Percentiles rank a stretch among this genome's conserved stretches.
phyloP scores from a whole-genome alignment of 1,139 yeast species.

The Schizosaccharomyces versatilis region DNA sequence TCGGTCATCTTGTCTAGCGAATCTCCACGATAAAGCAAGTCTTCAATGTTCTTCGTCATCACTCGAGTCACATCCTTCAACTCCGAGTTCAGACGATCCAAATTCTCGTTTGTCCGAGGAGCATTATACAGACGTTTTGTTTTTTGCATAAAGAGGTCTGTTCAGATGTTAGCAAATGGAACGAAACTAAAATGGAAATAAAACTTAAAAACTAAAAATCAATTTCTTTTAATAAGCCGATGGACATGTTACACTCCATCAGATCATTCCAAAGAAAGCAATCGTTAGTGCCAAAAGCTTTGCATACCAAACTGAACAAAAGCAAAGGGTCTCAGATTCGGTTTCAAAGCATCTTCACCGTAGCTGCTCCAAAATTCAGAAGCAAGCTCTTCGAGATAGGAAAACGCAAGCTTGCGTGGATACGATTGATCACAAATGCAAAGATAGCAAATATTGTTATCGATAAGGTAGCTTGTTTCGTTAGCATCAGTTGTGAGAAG shows the following conservation, averaged over 20 bases:
- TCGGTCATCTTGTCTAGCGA: conserved; percentile 80
- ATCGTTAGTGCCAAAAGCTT: not conserved
- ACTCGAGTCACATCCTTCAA: conserved; percentile 82
- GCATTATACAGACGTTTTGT: conserved; percentile 78
- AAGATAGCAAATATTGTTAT: conserved; percentile 45
- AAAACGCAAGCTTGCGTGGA: conserved; percentile 74
- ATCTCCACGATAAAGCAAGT: conserved; percentile 81
- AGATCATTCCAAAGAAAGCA: not conserved
- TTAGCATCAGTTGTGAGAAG: not conserved
- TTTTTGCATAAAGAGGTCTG: conserved; percentile 47
- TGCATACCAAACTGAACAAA: conserved; percentile 52
- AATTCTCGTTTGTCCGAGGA: conserved; percentile 55
- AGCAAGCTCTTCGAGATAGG: conserved; percentile 62
- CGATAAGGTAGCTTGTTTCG: conserved; percentile 29
- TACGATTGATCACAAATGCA: conserved; percentile 57
- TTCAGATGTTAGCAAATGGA: not conserved
- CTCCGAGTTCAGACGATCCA: conserved; percentile 69
- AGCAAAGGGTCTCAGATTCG: conserved; percentile 63
- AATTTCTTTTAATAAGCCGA: not conserved
- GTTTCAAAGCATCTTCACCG: conserved; percentile 44
- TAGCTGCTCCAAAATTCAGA: conserved; percentile 65
- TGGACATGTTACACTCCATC: not conserved
- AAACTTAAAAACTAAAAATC: not conserved
- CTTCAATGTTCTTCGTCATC: conserved; percentile 91
- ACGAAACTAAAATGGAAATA: not conserved